Percentiles rank a stretch among this genome's conserved stretches.
Conservation (phyloP, 192 early-diverging fungal genomes). For the Backusella liffmaniae region DNA sequence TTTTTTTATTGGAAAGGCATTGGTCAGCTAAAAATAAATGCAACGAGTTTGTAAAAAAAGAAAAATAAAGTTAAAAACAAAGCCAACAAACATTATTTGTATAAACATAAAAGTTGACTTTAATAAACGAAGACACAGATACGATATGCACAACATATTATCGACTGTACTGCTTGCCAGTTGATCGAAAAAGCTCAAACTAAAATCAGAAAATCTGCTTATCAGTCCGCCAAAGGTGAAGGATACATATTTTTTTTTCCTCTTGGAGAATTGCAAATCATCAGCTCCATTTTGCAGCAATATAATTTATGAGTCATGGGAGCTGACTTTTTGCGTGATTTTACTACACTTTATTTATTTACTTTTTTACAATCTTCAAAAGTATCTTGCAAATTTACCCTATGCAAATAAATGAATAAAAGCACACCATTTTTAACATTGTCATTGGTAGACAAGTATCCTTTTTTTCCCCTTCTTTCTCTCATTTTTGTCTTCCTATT, state of each 20-base stretch:
- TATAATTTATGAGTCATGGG: background rate
- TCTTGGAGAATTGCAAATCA: background rate
- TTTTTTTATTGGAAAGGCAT: background rate
- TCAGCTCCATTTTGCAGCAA: background rate
- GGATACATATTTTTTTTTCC: background rate
- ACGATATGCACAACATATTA: background rate
- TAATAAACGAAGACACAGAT: background rate
- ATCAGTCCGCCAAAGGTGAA: background rate
- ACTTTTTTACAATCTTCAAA: background rate
- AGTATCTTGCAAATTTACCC: background rate
- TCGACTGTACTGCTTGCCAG: background rate
- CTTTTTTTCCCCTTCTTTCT: background rate
- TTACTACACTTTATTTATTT: slow-evolving; percentile 6
- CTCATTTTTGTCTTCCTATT: too few species aligned
- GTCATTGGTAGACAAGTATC: background rate
- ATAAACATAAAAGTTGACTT: background rate
- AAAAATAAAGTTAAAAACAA: background rate
- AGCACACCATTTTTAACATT: background rate
- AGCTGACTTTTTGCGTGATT: slow-evolving; percentile 12
- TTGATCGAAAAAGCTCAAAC: background rate
- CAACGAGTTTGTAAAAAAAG: background rate
- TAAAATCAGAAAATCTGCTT: background rate
- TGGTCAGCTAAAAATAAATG: background rate
- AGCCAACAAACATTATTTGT: background rate
- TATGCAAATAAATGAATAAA: slow-evolving; percentile 6